Evolutionary conservation across 2,329 filamentous ascomycete species (phyloP).

Genomic region (Ophiocordyceps camponoti-leonardi): DNA sequence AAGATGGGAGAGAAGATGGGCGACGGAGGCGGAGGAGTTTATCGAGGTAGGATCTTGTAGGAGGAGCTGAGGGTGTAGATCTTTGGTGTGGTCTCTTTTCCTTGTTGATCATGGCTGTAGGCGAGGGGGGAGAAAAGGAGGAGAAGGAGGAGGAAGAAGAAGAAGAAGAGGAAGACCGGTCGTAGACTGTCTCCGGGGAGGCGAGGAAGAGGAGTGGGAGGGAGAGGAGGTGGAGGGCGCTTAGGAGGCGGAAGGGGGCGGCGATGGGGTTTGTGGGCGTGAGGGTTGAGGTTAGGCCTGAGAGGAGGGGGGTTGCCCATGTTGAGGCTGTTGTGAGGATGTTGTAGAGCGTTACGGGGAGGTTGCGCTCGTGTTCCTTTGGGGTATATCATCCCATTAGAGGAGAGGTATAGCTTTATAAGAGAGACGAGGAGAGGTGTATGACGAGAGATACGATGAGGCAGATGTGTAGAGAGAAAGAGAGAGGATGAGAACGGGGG

Average conservation of each 20-base stretch:
- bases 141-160: too few species aligned
- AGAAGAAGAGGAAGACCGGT: too few species aligned
- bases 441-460: neutral
- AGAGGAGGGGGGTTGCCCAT: constrained; percentile 36
- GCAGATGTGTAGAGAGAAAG: neutral
- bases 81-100: too few species aligned
- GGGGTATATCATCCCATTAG: too few species aligned
- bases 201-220: constrained; percentile 29
- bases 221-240: constrained; percentile 26
- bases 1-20: too few species aligned
- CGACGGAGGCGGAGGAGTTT: constrained; percentile 10
- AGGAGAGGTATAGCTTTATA: too few species aligned
- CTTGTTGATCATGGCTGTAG: too few species aligned
- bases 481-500: neutral
- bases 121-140: too few species aligned
- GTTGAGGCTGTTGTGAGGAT: constrained; percentile 26
- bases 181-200: constrained; percentile 34
- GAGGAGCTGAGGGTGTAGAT: neutral
- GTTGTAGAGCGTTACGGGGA: constrained; percentile 26
- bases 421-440: too few species aligned
- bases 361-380: constrained; percentile 32
- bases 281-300: constrained; percentile 27
- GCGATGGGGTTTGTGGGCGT: constrained; percentile 20
- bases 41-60: constrained; percentile 17
- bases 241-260: constrained; percentile 33